Conservation (phyloP, 2,329 filamentous ascomycete genomes). For the Epichloe aotearoae region DNA sequence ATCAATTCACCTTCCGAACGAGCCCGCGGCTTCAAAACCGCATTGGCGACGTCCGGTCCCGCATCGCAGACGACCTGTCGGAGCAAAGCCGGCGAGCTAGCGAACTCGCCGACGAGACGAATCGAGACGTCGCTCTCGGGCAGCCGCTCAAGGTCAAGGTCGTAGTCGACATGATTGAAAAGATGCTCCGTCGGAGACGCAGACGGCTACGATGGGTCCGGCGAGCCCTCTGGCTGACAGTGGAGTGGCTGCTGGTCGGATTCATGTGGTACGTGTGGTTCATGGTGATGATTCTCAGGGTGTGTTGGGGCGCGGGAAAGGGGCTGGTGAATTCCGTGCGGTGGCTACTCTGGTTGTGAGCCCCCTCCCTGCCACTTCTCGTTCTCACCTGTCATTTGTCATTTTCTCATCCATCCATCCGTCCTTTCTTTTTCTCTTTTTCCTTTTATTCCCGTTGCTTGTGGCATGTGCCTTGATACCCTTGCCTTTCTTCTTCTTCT, state of each 20-base stretch:
- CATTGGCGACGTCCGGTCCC: conserved; percentile 33
- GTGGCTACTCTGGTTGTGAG: conserved; percentile 73
- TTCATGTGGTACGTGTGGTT: conserved; percentile 95
- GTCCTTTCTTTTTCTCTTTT: background rate
- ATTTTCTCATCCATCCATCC: background rate
- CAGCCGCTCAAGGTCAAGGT: conserved; percentile 71
- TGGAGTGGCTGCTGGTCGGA: conserved; percentile 80
- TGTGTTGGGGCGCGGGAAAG: conserved; percentile 49
- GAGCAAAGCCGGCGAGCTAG: conserved; percentile 52
- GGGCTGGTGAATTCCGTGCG: conserved; percentile 46
- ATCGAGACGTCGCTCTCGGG: conserved; percentile 59
- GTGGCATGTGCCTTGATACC: background rate
- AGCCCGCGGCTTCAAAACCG: conserved; percentile 37
- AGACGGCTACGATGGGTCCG: conserved; percentile 60
- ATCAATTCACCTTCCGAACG: conserved; percentile 44
- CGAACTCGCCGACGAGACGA: conserved; percentile 70
- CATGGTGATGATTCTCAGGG: conserved; percentile 62
- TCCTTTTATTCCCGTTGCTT: background rate
- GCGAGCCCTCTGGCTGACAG: conserved; percentile 61
- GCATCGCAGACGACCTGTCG: conserved; percentile 39
- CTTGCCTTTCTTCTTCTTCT: conserved; percentile 1
- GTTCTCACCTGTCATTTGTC: background rate
- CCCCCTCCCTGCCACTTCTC: background rate
- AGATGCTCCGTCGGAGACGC: conserved; percentile 57
- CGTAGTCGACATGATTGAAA: conserved; percentile 65